Base-by-base conservation (phyloP, 768 basidiomycete genomes). In the Tubosaeta sp. region DNA sequence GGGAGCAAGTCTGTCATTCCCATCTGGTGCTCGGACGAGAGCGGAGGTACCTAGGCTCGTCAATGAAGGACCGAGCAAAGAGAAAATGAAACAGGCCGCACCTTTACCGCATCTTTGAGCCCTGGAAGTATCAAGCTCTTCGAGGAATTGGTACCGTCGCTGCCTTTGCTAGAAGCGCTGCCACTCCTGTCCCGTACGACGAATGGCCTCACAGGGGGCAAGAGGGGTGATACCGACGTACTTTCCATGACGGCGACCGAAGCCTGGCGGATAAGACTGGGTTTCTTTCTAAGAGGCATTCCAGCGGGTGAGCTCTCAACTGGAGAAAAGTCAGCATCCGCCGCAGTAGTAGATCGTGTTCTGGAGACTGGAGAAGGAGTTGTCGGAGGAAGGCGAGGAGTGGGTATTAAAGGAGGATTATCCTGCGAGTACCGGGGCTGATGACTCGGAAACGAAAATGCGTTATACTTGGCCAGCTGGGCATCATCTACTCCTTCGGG, bases 31-130 rank as follows among this genome's bases (percentile, higher is more conserved):
- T 86, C 86, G 1, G 83, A 83, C 17, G 84, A 80, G 19, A 86
- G 71, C 12, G 79, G 79, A 1, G 86, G 85, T 39, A 85, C 79
- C 85, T 88, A 52, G 5, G 7, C 14, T 43, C 33, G 46, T 57
- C 9, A 46, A 52, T 25, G 32, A 52, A 37, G 39, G 45, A 35
- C 43, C 33, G 33, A 27, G 33, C 34, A 14, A 31, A 53, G 22
- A 51, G 17, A 6, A 31, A 34, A 26, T 38, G 1, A 6, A n/a
- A 25, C 32, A 44, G 38, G 27, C 19, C 31, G 43, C 65, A 84
- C 86, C 80, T 88, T 88, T 26, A 88, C 67, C 16, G 86, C 83
- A 61, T 90, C 86, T 62, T 84, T 88, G 31, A 88, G 69, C 4
- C 82, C 85, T 2, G 85, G 84, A 0, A 82, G 68, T 25, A 73